Base-by-base conservation (phyloP, 176 grass and related monocot species). In the Alloteropsis semialata region DNA sequence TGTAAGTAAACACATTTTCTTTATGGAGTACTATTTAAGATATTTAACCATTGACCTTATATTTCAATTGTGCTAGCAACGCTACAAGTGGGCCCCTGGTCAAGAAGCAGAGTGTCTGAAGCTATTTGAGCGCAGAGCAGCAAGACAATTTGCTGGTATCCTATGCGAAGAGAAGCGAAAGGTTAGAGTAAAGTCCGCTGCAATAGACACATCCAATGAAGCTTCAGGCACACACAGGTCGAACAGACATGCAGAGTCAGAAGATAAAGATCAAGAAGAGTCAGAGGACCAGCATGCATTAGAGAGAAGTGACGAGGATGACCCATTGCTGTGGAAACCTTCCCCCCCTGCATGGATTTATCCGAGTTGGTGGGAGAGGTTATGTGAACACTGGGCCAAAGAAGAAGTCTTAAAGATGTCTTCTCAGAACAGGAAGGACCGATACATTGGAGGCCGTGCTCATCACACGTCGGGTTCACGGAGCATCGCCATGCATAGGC, bases 391-490 rank as follows among this genome's bases (percentile, higher is more conserved):
- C 65, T 86, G 84, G 84, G 84, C 84, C 43, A 72, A 72, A 79
- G 84, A 86, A 42, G 76, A 86, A 53, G 56, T 79, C 18, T 79
- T 86, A 49, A 51, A 72, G 24, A 72, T 72, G 75, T 63, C 84
- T 86, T 33, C 34, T 30, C 67, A 86, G 56, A 72, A 72, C 43
- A 53, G 84, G 55, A 86, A 72, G 55, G 79, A 86, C 43, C 65
- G 75, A 28, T 72, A 51, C 57, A 71, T 32, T 32, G 57, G 55
- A 42, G 84, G 84, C 19, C 76, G 8, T 80, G 84, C 84, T 32
- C 67, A 73, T 79, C 84, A 86, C 56, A 86, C 84, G 42, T 33
- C 84, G n/a, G 76, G 84, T 64, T 86, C 84, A 30, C 76, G 84
- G 76, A 80, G 84, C 67, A 53, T 86, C 42, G 76, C 84, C 11